Conservation (phyloP, 225 moss, liverwort and hornwort genomes). For the Asterella californica region DNA sequence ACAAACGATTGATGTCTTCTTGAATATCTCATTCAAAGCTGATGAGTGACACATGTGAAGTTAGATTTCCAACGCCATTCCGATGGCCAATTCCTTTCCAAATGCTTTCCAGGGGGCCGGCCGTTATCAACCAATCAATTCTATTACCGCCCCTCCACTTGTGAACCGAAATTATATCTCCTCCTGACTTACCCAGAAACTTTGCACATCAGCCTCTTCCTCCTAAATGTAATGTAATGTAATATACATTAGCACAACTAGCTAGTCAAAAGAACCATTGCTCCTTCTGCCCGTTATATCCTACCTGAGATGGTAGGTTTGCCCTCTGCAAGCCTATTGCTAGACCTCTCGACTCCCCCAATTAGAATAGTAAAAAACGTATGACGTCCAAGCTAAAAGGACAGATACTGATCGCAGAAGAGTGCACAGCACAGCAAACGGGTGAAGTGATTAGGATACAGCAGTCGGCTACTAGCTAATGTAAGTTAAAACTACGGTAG, state of each 20-base stretch:
- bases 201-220: not conserved
- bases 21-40: not conserved
- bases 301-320: not conserved
- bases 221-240: conserved; percentile 4
- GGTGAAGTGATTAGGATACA: not conserved
- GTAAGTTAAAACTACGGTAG: not conserved
- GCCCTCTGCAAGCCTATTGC: not conserved
- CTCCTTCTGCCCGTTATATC: not conserved
- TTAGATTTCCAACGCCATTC: not conserved
- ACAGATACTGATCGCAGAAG: not conserved
- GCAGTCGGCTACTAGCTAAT: not conserved
- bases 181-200: not conserved
- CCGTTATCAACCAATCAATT: not conserved
- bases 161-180: not conserved
- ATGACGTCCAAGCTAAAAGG: not conserved
- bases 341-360: not conserved
- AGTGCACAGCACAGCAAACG: not conserved
- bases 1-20: not conserved
- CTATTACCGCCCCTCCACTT: not conserved
- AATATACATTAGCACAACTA: conserved; percentile 6
- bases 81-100: not conserved
- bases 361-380: not conserved
- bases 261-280: not conserved
- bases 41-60: not conserved
- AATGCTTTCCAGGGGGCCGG: not conserved